phyloP scores from a whole-genome alignment of 73 alveolate genomes.

The Blepharisma japonicum region DNA sequence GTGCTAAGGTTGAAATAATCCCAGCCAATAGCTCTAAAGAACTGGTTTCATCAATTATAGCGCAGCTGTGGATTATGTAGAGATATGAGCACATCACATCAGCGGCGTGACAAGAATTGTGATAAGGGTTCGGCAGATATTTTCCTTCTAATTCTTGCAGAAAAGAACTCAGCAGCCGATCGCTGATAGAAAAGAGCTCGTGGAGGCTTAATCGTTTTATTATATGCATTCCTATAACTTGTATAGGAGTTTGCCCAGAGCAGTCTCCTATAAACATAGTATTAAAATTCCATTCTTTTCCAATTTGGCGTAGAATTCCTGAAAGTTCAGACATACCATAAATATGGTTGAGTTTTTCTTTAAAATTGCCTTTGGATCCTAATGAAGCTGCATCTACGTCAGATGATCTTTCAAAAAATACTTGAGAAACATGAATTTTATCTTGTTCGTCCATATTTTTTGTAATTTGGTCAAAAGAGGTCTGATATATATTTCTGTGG shows the following conservation, averaged over 20 bases:
- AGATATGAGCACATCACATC: conserved; percentile 3
- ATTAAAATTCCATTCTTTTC: conserved; percentile 30
- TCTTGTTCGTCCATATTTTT: too few relatives aligned
- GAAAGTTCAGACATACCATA: conserved; percentile 21
- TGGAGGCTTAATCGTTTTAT: background rate
- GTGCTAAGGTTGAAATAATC: background rate
- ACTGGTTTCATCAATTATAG: background rate
- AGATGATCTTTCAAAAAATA: too few relatives aligned
- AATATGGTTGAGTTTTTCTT: too few relatives aligned
- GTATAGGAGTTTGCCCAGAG: conserved; percentile 10
- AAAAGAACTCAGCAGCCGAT: background rate
- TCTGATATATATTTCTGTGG: too few relatives aligned
- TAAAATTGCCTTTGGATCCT: too few relatives aligned
- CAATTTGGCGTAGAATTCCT: conserved; percentile 18
- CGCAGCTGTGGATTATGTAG: background rate
- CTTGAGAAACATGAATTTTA: too few relatives aligned
- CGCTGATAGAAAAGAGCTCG: background rate
- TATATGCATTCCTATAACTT: conserved; percentile 5
- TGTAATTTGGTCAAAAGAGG: too few relatives aligned
- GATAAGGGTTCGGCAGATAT: background rate
- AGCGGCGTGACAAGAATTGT: background rate
- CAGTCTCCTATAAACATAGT: conserved; percentile 10
- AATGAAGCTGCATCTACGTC: too few relatives aligned
- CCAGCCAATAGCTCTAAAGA: background rate
- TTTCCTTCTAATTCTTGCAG: background rate